These are phyloP conservation scores for Cladophialophora immunda DNA, from an alignment of 2,329 filamentous ascomycete species.

Conservation along the genomic window DNA sequence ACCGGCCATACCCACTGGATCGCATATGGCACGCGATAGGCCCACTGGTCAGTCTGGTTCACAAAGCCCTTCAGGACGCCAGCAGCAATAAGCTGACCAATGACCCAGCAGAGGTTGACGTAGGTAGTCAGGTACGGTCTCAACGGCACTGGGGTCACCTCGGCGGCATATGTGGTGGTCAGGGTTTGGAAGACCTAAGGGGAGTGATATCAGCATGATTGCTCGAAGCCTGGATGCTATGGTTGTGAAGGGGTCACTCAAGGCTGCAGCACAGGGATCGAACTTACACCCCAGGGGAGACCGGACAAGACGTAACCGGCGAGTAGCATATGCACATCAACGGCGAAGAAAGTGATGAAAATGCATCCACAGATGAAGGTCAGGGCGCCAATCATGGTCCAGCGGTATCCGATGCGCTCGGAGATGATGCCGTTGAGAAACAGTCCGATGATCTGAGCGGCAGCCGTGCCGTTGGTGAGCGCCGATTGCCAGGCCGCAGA, in stretches of 20 bases:
- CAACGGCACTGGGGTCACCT: slow-evolving; percentile 48
- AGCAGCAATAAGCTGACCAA: slow-evolving; percentile 51
- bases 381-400: slow-evolving; percentile 43
- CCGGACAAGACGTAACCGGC: slow-evolving; percentile 51
- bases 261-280: background rate
- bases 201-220: background rate
- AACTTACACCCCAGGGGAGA: slow-evolving; percentile 48
- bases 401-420: slow-evolving; percentile 57
- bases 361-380: slow-evolving; percentile 42
- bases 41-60: slow-evolving; percentile 44
- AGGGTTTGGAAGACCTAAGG: slow-evolving; percentile 45
- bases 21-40: slow-evolving; percentile 50
- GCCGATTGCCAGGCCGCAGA: slow-evolving; percentile 54
- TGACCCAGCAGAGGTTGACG: slow-evolving; percentile 53
- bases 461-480: slow-evolving; percentile 47
- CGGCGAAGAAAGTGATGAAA: slow-evolving; percentile 54
- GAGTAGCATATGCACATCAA: slow-evolving; percentile 47
- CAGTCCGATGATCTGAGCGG: slow-evolving; percentile 41
- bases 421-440: slow-evolving; percentile 41
- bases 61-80: slow-evolving; percentile 48
- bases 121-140: slow-evolving; percentile 48
- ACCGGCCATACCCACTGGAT: slow-evolving; percentile 46
- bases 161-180: slow-evolving; percentile 49
- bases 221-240: background rate
- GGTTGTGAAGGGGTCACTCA: background rate